Evolutionary conservation across 306 rosid genomes (phyloP).

Genomic region (Styphnolobium japonicum): DNA sequence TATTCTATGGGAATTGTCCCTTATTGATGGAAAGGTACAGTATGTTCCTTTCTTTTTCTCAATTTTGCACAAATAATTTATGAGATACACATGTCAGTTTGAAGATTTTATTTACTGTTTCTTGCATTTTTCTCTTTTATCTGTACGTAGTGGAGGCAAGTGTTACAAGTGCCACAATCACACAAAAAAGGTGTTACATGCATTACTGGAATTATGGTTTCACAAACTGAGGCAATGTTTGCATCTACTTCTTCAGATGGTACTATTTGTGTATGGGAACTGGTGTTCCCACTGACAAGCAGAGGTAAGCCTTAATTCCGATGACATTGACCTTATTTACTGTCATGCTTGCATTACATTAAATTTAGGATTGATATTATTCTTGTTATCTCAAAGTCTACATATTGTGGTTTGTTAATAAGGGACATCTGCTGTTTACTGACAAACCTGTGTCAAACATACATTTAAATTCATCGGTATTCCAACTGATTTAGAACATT

Average conservation of each 20-base stretch:
- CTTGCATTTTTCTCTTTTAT: slow-evolving; percentile 14
- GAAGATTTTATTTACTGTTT: slow-evolving; percentile 5
- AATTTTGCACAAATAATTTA: background rate
- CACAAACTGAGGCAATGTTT: slow-evolving; percentile 69
- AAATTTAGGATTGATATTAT: background rate
- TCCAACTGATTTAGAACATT: background rate
- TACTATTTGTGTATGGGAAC: slow-evolving; percentile 64
- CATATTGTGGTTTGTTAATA: background rate
- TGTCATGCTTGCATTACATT: background rate
- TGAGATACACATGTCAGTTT: slow-evolving; percentile 5
- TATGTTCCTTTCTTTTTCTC: background rate
- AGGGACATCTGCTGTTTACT: background rate
- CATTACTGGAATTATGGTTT: slow-evolving; percentile 73
- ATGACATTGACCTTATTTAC: background rate
- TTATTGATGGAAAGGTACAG: slow-evolving; percentile 64
- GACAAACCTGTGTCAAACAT: background rate
- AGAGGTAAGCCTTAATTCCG: slow-evolving; percentile 48
- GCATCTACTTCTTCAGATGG: slow-evolving; percentile 91
- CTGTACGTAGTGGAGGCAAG: slow-evolving; percentile 71
- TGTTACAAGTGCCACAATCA: slow-evolving; percentile 61
- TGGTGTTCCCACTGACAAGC: slow-evolving; percentile 47
- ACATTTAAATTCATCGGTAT: background rate
- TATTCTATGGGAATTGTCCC: slow-evolving; percentile 72
- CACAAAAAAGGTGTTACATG: slow-evolving; percentile 97
- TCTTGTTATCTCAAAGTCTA: background rate